Evolutionary conservation across 768 basidiomycete genomes (phyloP).

Genomic region (Boletus vinaceobasis): DNA sequence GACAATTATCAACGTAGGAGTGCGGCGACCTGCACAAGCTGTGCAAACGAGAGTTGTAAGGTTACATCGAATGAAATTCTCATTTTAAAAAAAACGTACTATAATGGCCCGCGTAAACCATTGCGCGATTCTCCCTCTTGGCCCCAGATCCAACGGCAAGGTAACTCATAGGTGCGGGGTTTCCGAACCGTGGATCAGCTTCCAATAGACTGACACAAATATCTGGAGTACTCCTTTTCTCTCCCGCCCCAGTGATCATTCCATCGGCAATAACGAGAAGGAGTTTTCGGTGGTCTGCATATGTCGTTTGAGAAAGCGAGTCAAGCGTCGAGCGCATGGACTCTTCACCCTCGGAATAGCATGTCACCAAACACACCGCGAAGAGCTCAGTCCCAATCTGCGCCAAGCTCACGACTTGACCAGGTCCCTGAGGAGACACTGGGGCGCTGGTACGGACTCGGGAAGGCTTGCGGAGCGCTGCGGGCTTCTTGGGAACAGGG

Average conservation of each 20-base stretch:
- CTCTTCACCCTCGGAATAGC: constrained; percentile 96
- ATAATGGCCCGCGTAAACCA: constrained; percentile 99
- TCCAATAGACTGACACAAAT: constrained; percentile 91
- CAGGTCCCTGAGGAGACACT: constrained; percentile 40
- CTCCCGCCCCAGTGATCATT: constrained; percentile 97
- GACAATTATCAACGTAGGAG: constrained; percentile 90
- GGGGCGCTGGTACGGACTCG: constrained; percentile 51
- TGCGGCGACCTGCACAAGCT: constrained; percentile 85
- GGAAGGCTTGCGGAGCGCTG: constrained; percentile 34
- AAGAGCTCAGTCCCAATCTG: constrained; percentile 96
- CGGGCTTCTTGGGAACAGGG: constrained; percentile 48
- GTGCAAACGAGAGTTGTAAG: constrained; percentile 4
- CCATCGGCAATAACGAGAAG: constrained; percentile 95
- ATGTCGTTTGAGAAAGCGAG: constrained; percentile 85
- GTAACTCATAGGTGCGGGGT: constrained; percentile 93
- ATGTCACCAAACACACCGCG: constrained; percentile 92
- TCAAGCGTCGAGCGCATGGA: constrained; percentile 89
- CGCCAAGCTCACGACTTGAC: constrained; percentile 66
- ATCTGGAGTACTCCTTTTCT: constrained; percentile 94
- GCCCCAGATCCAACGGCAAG: constrained; percentile 84
- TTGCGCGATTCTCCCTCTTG: constrained; percentile 89
- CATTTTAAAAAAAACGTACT: constrained; percentile 50
- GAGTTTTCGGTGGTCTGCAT: constrained; percentile 89
- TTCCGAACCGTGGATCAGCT: constrained; percentile 92
- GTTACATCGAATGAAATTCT: background rate